A percentile compares a stretch with the other conserved stretches of the same genome.
phyloP scores from a whole-genome alignment of 495 filamentous ascomycete genomes.

The Neurospora sp. region DNA sequence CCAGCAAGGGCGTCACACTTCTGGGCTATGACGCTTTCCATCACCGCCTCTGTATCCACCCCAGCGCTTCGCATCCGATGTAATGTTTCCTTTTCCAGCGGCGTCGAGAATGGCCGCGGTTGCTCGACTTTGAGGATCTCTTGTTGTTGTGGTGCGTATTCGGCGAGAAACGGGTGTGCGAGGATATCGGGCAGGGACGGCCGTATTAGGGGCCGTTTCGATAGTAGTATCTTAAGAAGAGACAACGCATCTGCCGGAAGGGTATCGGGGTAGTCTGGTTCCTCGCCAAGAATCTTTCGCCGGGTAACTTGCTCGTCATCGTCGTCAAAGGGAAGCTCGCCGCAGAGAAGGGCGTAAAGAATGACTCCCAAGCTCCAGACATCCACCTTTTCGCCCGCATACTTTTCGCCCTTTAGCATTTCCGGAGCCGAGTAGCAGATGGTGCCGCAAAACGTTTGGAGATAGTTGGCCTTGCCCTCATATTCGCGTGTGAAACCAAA shows the following conservation, averaged over 20 bases:
- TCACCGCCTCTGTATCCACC: conserved; percentile 86
- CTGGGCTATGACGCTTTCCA: conserved; percentile 85
- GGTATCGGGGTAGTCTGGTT: conserved; percentile 74
- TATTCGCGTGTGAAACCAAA: conserved; percentile 98
- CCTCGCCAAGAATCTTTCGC: conserved; percentile 68
- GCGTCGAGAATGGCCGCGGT: conserved; percentile 76
- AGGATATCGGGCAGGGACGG: conserved; percentile 83
- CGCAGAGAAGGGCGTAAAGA: conserved; percentile 81
- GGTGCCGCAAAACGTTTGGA: conserved; percentile 96
- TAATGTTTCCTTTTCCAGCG: conserved; percentile 81
- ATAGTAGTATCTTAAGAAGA: conserved; percentile 66
- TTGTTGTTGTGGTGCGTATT: conserved; percentile 80
- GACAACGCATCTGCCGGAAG: conserved; percentile 67
- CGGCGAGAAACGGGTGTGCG: conserved; percentile 77
- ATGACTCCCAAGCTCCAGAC: conserved; percentile 98
- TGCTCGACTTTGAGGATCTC: conserved; percentile 79
- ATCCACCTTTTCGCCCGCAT: conserved; percentile 94
- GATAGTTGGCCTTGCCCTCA: conserved; percentile 85
- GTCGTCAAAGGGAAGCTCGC: conserved; percentile 93
- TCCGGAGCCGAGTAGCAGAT: conserved; percentile 96
- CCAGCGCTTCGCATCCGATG: conserved; percentile 93
- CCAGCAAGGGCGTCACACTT: conserved; percentile 82
- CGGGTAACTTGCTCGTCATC: conserved; percentile 84
- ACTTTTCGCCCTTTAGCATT: conserved; percentile 97
- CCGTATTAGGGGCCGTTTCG: conserved; percentile 77